Conservation (phyloP, 208 protist species). For the Leishmania lainsoni region DNA sequence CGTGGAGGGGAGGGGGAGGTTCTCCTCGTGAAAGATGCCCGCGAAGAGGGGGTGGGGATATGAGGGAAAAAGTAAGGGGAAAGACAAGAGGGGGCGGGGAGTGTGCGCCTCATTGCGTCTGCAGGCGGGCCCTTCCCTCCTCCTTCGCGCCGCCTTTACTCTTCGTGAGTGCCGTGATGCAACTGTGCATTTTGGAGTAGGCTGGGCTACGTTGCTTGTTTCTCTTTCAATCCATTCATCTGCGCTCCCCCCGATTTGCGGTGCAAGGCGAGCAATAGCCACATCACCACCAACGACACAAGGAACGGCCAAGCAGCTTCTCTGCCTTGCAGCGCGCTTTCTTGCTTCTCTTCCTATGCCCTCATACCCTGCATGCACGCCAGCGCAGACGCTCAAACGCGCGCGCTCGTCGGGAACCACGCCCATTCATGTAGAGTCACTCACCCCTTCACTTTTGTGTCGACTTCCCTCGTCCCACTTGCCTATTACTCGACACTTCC, state of each 20-base stretch:
- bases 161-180: neutral
- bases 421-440: neutral
- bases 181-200: neutral
- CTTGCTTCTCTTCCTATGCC: no score
- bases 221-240: no score
- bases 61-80: neutral
- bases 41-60: neutral
- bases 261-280: neutral
- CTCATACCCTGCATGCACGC: neutral
- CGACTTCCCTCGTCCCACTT: neutral
- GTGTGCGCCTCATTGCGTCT: neutral
- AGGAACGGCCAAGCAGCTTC: neutral
- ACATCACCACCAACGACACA: neutral
- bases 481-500: neutral
- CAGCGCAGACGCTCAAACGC: neutral
- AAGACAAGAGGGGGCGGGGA: neutral
- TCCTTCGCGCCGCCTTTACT: neutral
- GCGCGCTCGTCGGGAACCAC: neutral
- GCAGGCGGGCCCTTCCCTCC: neutral
- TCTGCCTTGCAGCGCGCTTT: neutral
- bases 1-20: neutral
- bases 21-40: neutral
- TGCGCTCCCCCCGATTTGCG: no score
- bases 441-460: neutral
- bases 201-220: neutral